Conservation (phyloP, 2,329 filamentous ascomycete species). For the Colletotrichum scovillei region DNA sequence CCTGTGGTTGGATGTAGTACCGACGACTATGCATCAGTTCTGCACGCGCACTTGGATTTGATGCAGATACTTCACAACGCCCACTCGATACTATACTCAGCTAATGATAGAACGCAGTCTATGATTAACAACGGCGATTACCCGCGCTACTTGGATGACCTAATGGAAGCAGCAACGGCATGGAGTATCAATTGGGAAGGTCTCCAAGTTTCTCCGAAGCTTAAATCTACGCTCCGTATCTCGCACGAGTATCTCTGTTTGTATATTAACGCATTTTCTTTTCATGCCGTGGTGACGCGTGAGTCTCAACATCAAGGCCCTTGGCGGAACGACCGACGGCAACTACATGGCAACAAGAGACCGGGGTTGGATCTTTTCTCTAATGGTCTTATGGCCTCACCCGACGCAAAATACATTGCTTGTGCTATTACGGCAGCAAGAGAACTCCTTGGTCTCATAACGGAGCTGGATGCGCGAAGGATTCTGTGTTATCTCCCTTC, state of each 20-base stretch:
- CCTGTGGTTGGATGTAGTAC: background rate
- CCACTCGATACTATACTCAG: background rate
- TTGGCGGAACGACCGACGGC: background rate
- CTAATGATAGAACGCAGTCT: background rate
- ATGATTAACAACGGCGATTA: background rate
- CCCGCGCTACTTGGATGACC: background rate
- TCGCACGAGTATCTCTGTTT: background rate
- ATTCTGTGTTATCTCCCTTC: background rate
- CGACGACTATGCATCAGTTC: background rate
- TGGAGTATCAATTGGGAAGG: background rate
- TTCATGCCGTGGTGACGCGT: background rate
- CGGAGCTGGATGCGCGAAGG: background rate
- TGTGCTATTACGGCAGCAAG: background rate
- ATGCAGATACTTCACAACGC: background rate
- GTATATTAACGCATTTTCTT: background rate
- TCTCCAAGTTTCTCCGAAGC: background rate
- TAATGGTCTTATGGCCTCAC: background rate
- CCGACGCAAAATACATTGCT: background rate
- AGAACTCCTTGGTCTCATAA: background rate
- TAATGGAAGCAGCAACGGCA: background rate
- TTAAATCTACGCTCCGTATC: background rate
- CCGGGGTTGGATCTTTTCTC: background rate
- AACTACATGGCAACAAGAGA: background rate
- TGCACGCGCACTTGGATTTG: background rate
- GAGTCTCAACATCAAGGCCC: background rate